Evolutionary conservation across 176 grass and related monocot genomes (phyloP).

Genomic region (Pontederia crassipes): DNA sequence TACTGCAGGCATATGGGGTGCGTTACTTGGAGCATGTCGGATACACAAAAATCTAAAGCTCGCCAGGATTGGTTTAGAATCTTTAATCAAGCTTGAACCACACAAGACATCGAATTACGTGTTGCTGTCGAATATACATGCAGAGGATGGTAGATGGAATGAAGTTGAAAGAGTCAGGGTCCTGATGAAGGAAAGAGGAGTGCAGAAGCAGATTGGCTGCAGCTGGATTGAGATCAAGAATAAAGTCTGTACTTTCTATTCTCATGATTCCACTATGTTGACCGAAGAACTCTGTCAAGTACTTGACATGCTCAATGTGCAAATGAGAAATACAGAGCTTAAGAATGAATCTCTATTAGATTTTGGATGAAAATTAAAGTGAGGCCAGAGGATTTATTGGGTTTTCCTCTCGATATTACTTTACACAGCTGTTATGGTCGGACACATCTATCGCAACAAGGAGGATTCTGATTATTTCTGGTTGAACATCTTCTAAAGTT

Average conservation of each 20-base stretch:
- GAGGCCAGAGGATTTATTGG: no score
- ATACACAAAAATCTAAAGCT: not conserved
- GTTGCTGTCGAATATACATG: not conserved
- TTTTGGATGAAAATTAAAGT: not conserved
- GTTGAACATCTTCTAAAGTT: no score
- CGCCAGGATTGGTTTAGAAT: not conserved
- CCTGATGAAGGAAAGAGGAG: not conserved
- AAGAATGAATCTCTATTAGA: not conserved
- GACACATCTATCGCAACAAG: no score
- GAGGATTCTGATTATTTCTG: no score
- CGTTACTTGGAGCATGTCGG: not conserved
- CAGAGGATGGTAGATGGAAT: not conserved
- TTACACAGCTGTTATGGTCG: no score
- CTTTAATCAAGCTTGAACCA: not conserved
- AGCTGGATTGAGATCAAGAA: conserved; percentile 5
- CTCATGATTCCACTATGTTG: not conserved
- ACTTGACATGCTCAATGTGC: not conserved
- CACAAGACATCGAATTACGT: not conserved
- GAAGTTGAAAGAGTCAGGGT: conserved; percentile 3
- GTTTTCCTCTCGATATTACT: no score
- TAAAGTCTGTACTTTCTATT: not conserved
- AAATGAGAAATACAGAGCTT: not conserved
- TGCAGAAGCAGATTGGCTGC: not conserved
- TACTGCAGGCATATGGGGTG: not conserved
- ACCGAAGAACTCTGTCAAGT: not conserved